Evolutionary conservation across 1,139 yeast genomes (phyloP).

Genomic region (Waltiozyma solani): DNA sequence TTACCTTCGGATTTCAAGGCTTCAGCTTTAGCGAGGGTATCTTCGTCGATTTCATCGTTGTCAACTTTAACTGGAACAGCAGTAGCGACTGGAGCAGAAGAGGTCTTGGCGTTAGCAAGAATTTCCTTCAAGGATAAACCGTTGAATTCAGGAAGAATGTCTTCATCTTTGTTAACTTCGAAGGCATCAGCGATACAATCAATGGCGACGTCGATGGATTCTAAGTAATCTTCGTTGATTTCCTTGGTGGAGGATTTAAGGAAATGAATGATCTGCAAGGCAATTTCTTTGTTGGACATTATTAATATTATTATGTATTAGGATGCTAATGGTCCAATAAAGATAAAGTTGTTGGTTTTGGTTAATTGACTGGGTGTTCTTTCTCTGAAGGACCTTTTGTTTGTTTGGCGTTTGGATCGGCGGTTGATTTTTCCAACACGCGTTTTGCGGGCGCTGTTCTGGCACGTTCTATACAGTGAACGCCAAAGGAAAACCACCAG

Average conservation of each 20-base stretch:
- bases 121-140: conserved; percentile 43
- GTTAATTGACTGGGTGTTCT: background rate
- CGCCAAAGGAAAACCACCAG: too few relatives aligned
- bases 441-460: too few relatives aligned
- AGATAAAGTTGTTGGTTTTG: too few relatives aligned
- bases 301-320: background rate
- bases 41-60: conserved; percentile 32
- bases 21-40: conserved; percentile 60
- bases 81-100: conserved; percentile 18
- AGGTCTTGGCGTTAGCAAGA: conserved; percentile 20
- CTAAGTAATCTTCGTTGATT: conserved; percentile 70
- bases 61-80: conserved; percentile 34
- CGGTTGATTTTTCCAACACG: too few relatives aligned
- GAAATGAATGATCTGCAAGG: conserved; percentile 66
- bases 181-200: conserved; percentile 90
- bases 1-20: conserved; percentile 83
- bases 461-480: too few relatives aligned
- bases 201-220: conserved; percentile 91
- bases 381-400: background rate
- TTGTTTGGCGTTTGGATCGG: too few relatives aligned
- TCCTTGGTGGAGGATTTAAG: conserved; percentile 56
- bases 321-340: too few relatives aligned
- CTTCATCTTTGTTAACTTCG: conserved; percentile 46
- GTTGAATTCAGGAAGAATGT: conserved; percentile 29
- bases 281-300: conserved; percentile 49